A percentile compares a stretch with the other conserved stretches of the same genome.
Evolutionary conservation across 345 rosid genomes (phyloP).

Genomic region (Clarkia xantiana): DNA sequence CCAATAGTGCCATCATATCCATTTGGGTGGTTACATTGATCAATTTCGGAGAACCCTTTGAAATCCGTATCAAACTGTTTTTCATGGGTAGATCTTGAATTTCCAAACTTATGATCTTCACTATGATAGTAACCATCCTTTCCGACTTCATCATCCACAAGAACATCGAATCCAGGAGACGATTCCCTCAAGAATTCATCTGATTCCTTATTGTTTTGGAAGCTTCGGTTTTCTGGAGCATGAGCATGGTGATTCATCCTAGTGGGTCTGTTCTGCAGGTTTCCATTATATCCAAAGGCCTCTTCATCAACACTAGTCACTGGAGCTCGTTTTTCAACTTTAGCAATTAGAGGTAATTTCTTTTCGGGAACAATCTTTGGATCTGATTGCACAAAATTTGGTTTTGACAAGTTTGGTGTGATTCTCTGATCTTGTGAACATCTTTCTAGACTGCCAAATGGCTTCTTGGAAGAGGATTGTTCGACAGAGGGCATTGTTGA

Average conservation of each 20-base stretch:
- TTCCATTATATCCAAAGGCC: constrained; percentile 32
- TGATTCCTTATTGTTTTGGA: constrained; percentile 45
- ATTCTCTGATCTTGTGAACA: constrained; percentile 23
- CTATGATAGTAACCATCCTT: constrained; percentile 56
- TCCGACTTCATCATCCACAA: constrained; percentile 69
- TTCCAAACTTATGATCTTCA: constrained; percentile 50
- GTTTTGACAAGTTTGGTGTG: constrained; percentile 18
- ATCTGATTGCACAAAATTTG: constrained; percentile 16
- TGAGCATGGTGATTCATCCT: constrained; percentile 29
- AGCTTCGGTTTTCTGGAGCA: constrained; percentile 35
- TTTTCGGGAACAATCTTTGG: constrained; percentile 17
- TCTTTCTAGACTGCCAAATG: constrained; percentile 20
- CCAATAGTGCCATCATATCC: constrained; percentile 5
- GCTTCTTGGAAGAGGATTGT: constrained; percentile 21
- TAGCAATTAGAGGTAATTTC: constrained; percentile 16
- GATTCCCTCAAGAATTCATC: constrained; percentile 71
- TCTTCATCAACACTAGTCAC: constrained; percentile 21
- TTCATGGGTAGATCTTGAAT: constrained; percentile 26
- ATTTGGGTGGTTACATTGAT: constrained; percentile 13
- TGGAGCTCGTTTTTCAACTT: constrained; percentile 20
- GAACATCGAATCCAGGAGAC: constrained; percentile 95
- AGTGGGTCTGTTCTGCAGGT: constrained; percentile 18
- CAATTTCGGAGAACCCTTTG: neutral
- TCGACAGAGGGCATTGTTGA: constrained; percentile 19
- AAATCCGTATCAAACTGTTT: constrained; percentile 37